Evolutionary conservation across 371 early-diverging fungal genomes (phyloP).

Genomic region (Blakeslea trispora): DNA sequence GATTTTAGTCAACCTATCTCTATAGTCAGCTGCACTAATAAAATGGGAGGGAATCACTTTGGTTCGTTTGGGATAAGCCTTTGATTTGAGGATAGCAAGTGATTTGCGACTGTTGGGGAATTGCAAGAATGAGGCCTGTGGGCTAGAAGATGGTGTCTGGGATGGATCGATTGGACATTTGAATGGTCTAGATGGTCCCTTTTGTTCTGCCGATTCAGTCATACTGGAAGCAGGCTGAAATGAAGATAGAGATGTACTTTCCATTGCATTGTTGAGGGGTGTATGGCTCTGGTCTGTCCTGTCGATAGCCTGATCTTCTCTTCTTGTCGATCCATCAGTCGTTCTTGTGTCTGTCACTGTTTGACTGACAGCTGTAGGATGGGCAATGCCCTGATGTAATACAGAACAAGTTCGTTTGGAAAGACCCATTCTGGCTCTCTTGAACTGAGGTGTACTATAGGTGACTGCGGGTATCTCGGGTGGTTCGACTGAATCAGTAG

Average conservation of each 20-base stretch:
- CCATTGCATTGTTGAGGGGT: no score
- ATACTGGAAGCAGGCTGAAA: constrained; percentile 10
- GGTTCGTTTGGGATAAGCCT: constrained; percentile 27
- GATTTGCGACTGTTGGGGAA: constrained; percentile 24
- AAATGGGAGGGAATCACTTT: constrained; percentile 26
- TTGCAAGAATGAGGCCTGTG: constrained; percentile 10
- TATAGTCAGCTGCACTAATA: constrained; percentile 42
- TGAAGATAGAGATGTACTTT: background rate
- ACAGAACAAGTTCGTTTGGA: constrained; percentile 24
- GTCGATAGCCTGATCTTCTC: no score
- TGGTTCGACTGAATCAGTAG: constrained; percentile 1
- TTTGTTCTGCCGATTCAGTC: background rate
- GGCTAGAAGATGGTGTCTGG: constrained; percentile 1
- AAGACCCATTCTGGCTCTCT: constrained; percentile 32
- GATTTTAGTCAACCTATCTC: constrained; percentile 46
- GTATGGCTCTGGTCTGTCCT: no score
- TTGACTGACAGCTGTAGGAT: background rate
- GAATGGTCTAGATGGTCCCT: constrained; percentile 10
- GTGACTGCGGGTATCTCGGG: background rate
- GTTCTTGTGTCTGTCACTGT: no score
- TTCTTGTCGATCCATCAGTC: no score
- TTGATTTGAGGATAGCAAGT: constrained; percentile 10
- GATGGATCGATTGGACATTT: constrained; percentile 14
- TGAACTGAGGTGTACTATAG: background rate
- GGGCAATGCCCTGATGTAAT: constrained; percentile 4